Evolutionary conservation across 108 stramenopile genomes (phyloP).

Genomic region (Epipyxis sp.): DNA sequence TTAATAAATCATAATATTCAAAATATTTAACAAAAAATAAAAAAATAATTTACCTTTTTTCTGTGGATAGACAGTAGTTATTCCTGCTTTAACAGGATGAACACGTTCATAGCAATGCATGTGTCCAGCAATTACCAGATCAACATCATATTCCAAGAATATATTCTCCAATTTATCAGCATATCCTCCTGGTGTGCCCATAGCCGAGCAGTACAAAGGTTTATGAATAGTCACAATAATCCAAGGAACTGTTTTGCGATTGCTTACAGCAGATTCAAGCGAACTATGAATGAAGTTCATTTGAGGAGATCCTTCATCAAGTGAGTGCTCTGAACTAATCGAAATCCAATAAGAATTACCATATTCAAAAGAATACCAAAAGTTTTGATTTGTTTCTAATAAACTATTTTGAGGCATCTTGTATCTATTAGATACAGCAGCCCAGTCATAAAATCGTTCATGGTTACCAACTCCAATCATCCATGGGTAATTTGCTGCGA

Average conservation of each 20-base stretch:
- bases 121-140: slow-evolving; percentile 69
- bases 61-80: neutral
- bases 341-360: slow-evolving; percentile 54
- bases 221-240: slow-evolving; percentile 71
- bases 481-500: slow-evolving; percentile 63
- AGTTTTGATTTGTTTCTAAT: slow-evolving; percentile 32
- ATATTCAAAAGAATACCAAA: slow-evolving; percentile 34
- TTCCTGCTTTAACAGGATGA: slow-evolving; percentile 14
- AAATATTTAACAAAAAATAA: too few relatives aligned
- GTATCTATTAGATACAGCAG: slow-evolving; percentile 59
- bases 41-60: too few relatives aligned
- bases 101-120: slow-evolving; percentile 62
- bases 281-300: slow-evolving; percentile 61
- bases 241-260: slow-evolving; percentile 72
- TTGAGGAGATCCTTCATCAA: slow-evolving; percentile 63
- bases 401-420: slow-evolving; percentile 58
- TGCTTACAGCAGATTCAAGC: slow-evolving; percentile 46
- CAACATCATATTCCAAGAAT: slow-evolving; percentile 61
- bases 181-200: slow-evolving; percentile 46
- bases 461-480: slow-evolving; percentile 79
- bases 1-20: too few relatives aligned
- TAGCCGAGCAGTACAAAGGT: slow-evolving; percentile 68
- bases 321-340: slow-evolving; percentile 45
- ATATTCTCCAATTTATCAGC: slow-evolving; percentile 68
- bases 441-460: slow-evolving; percentile 69